phyloP scores from a whole-genome alignment of 148 eudicot genomes.

The Persicaria maculosa region DNA sequence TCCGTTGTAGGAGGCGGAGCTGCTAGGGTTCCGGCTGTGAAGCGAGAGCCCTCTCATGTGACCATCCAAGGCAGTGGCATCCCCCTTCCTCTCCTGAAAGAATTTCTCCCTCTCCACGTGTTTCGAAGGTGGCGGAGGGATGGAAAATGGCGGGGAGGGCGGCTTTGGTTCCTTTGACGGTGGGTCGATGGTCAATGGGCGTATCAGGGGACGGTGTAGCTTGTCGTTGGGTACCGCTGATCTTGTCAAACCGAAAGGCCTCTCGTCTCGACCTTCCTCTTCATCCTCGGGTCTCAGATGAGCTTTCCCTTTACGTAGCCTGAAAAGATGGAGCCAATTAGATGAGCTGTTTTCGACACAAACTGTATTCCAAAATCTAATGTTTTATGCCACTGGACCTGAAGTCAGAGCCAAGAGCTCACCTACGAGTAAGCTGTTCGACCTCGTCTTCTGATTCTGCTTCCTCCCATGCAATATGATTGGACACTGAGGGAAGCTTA shows the following conservation, averaged over 20 bases:
- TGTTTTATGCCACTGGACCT: neutral
- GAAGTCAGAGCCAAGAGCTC: neutral
- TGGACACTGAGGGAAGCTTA: conserved; percentile 35
- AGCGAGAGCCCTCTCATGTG: conserved; percentile 73
- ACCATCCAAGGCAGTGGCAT: conserved; percentile 48
- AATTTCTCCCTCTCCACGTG: conserved; percentile 84
- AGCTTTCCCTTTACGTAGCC: conserved; percentile 94
- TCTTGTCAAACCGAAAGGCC: conserved; percentile 36
- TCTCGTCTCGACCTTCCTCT: conserved; percentile 39
- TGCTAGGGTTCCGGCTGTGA: conserved; percentile 61
- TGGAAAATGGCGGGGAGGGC: conserved; percentile 23
- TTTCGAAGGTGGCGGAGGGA: conserved; percentile 97
- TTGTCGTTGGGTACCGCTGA: conserved; percentile 36
- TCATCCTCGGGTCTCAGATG: conserved; percentile 49
- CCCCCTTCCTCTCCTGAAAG: conserved; percentile 76
- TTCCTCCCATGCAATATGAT: conserved; percentile 39
- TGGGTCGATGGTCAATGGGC: conserved; percentile 35
- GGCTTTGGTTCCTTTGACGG: conserved; percentile 27
- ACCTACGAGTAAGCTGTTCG: conserved; percentile 87
- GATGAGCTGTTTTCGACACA: neutral
- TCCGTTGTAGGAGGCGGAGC: conserved; percentile 49
- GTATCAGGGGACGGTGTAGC: conserved; percentile 58
- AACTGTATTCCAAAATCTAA: neutral
- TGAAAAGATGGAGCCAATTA: conserved; percentile 16
- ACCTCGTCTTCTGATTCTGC: conserved; percentile 68